Base-by-base conservation (phyloP, 805 yeast species). In the Starmerella kuoi region DNA sequence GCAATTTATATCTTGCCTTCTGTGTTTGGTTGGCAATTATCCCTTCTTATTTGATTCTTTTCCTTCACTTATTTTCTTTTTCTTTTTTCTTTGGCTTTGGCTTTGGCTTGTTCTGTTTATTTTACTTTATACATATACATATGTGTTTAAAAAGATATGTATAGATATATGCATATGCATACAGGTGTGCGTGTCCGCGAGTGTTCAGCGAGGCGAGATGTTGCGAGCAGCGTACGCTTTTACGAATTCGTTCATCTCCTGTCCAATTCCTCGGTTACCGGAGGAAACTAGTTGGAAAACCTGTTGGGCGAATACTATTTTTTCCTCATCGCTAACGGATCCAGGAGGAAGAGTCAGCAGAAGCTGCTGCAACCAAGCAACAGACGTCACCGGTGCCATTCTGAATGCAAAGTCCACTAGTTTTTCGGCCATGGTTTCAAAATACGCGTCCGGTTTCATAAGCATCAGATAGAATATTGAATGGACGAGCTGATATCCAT, bases 181-280 rank as follows among this genome's bases (percentile, higher is more conserved):
- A n/a, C n/a, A n/a, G n/a, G n/a, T n/a, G n/a, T n/a, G n/a, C n/a
- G n/a, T n/a, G n/a, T n/a, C n/a, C n/a, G n/a, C n/a, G n/a, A n/a
- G n/a, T 25, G 26, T n/a, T 33, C 17, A 33, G 26, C 56, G 54
- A 2, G 55, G 50, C 20, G 42, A 20, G 30, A 45, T 20, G 38
- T 43, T 47, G n/a, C 55, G 49, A 22, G 49, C 57, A 14, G 50
- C 45, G 49, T 47, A 55, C 32, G 52, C 66, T 49, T 59, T 71
- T 57, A 43, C 74, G 57, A 87, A 88, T 56, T 80, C 88, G 54
- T 76, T 73, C 41, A 87, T 64, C 35, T 81, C 70, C 3, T 75
- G 66, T 53, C 94, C 72, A 21, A 84, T 75, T 49, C 83, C 72
- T 58, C 88, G 76, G 60, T 85, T 87, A 53, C 74, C 77, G 20